Evolutionary conservation across 441 rosid species (phyloP).

Genomic region (Adansonia grandidieri): DNA sequence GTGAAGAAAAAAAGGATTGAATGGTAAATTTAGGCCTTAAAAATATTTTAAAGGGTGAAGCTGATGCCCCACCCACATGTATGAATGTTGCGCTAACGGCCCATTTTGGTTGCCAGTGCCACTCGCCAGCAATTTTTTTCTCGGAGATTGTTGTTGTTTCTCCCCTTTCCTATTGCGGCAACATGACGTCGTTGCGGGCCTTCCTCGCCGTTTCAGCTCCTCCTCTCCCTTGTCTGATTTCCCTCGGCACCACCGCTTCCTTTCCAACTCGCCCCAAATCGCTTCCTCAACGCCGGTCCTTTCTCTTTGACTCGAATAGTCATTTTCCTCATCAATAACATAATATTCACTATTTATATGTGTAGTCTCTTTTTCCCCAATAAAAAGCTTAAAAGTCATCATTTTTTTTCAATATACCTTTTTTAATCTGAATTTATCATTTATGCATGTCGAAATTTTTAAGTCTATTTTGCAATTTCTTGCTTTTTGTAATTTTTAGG

Average conservation of each 20-base stretch:
- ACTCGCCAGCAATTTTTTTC: neutral
- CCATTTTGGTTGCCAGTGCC: neutral
- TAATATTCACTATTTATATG: neutral
- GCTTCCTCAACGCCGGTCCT: constrained; percentile 48
- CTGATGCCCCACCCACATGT: neutral
- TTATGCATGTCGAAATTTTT: neutral
- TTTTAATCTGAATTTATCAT: neutral
- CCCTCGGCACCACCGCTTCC: constrained; percentile 38
- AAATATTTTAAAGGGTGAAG: neutral
- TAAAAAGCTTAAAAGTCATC: neutral
- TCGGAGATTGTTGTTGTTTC: neutral
- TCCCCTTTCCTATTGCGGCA: neutral
- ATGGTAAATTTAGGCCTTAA: neutral
- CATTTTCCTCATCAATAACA: neutral
- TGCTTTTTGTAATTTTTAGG: neutral
- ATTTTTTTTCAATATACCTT: neutral
- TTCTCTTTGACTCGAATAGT: constrained; percentile 13
- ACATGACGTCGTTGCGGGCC: constrained; percentile 54
- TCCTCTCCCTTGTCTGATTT: constrained; percentile 20
- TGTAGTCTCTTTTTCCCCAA: neutral
- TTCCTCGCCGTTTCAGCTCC: constrained; percentile 41
- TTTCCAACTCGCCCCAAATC: constrained; percentile 44
- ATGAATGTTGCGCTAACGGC: neutral
- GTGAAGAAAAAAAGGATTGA: neutral
- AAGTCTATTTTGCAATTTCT: neutral